Evolutionary conservation across 805 yeast genomes (phyloP), one percentile per base, ranked within the genome.

Genomic region (Zygosaccharomyces bisporus): DNA sequence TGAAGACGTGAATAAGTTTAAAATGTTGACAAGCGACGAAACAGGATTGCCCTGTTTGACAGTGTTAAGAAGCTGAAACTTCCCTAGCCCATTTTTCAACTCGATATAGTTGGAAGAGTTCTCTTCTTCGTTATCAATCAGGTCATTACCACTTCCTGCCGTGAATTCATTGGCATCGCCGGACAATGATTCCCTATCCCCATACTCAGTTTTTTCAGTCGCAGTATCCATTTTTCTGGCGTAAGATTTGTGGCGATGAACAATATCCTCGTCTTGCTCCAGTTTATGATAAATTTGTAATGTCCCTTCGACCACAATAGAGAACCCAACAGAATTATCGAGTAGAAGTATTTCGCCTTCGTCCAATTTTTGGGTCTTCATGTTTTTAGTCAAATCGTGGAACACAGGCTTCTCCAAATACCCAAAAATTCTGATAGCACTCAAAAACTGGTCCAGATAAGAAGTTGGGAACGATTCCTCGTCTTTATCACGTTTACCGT

Each of bases 381-480:
- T 88, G 49, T 84, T 84, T 58, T 86, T 83, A 3, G 98, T 90
- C 54, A 91, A 74, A 57, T 90, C 98, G 59, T 90, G 95, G 63
- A 91, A 90, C 1, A 91, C 96, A 2, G 86, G 84, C 49, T 83
- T 76, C 53, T 91, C 98, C 39, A 91, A 71, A 63, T 91, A 91
- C 2, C 98, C 98, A 69, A 91, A 93, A 5, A 93, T 84, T 64
- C 88, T 89, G 51, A 93, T 86, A 2, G 96, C 98, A 40, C 86
- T 77, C 36, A 91, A 67, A 56, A 91, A 91, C 61, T 90, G 95
- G 61, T 91, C 96, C 41, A 91, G 68, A 58, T 88, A 90, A 37
- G 86, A 81, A 1, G 83, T 67, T 35, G 77, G 66, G 13, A 53
- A 12, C 12, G 34, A 19, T 30, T 39, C 42, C 16, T 37, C 40